Percentiles rank a stretch among this genome's conserved stretches.
Conservation (phyloP, 148 eudicot species). For the Tetragonia tetragonoides region DNA sequence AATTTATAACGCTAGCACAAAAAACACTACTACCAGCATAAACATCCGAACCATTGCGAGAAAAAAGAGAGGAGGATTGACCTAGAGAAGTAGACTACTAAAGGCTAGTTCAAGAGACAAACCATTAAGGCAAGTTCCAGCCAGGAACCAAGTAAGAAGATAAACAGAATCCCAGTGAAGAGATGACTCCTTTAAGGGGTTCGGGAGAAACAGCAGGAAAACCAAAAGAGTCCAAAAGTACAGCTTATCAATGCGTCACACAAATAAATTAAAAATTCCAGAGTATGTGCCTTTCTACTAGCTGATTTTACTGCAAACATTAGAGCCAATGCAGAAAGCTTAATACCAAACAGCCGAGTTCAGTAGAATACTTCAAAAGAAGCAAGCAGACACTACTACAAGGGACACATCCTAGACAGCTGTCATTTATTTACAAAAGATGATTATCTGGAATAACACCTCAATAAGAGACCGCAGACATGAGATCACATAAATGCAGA, state of each 20-base stretch:
- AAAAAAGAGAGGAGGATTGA: neutral
- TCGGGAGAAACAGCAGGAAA: neutral
- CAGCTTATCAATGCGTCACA: neutral
- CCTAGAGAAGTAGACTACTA: neutral
- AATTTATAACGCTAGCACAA: no score
- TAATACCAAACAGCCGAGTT: no score
- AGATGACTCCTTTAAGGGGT: neutral
- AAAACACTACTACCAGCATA: neutral
- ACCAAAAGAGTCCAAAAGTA: neutral
- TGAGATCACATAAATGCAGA: no score
- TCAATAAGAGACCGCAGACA: no score
- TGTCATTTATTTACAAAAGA: no score
- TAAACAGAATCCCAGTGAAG: neutral
- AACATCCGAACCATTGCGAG: neutral
- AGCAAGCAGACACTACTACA: neutral
- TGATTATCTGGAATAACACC: no score
- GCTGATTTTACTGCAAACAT: no score
- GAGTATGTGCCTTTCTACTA: no score
- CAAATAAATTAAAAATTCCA: no score
- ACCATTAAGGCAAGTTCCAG: neutral
- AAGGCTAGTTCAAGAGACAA: neutral
- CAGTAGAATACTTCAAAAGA: neutral
- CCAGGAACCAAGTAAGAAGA: neutral
- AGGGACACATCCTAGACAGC: neutral
- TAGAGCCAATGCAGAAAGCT: no score